phyloP scores from a whole-genome alignment of 2,329 filamentous ascomycete genomes.

The Septoria linicola region DNA sequence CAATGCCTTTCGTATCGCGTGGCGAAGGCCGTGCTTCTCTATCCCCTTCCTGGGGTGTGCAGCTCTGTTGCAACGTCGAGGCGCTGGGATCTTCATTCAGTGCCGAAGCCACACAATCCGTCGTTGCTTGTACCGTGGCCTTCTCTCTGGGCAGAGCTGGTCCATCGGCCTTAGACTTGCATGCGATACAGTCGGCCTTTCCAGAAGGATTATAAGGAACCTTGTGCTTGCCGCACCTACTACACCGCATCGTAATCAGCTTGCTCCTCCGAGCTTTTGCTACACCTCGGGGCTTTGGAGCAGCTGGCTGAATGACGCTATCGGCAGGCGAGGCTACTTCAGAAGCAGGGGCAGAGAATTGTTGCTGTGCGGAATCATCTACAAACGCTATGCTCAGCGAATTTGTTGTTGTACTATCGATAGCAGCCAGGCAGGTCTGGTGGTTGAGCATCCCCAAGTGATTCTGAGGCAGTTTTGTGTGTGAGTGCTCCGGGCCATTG shows the following conservation, averaged over 20 bases:
- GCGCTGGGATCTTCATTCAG: too few relatives aligned
- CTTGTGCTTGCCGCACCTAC: conserved; percentile 5
- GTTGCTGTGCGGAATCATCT: background rate
- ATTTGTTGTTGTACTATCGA: background rate
- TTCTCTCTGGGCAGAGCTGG: background rate
- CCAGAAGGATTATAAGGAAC: conserved; percentile 15
- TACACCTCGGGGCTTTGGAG: background rate
- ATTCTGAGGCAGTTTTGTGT: too few relatives aligned
- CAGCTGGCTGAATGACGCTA: conserved; percentile 10
- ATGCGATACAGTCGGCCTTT: conserved; percentile 6
- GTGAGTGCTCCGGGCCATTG: too few relatives aligned
- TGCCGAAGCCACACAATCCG: background rate
- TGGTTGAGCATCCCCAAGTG: background rate
- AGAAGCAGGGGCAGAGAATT: background rate
- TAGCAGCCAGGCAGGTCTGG: background rate
- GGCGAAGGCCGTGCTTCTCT: too few relatives aligned
- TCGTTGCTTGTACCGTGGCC: background rate
- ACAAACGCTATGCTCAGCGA: background rate
- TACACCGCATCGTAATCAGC: conserved; percentile 3
- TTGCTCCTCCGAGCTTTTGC: conserved; percentile 5
- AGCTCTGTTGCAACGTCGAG: too few relatives aligned
- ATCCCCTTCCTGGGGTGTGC: too few relatives aligned
- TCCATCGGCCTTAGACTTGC: conserved; percentile 3
- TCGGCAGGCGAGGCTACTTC: conserved; percentile 13
- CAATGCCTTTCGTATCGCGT: too few relatives aligned